Conservation (phyloP, 148 eudicot genomes). For the Camellia lanceoleosa region DNA sequence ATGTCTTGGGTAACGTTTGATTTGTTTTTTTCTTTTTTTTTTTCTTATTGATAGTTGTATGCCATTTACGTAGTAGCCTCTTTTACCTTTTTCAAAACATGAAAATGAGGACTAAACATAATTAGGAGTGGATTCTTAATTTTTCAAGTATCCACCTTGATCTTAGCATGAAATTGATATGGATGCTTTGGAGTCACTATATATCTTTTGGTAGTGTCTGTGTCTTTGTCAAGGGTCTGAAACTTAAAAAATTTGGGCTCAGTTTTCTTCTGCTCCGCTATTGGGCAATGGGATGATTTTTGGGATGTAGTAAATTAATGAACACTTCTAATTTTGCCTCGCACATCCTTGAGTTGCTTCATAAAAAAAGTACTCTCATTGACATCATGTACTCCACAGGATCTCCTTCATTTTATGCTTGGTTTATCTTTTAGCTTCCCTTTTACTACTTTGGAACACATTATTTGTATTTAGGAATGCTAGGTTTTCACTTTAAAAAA, state of each 20-base stretch:
- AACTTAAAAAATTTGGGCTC: not conserved
- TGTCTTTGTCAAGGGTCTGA: not conserved
- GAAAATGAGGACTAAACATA: not conserved
- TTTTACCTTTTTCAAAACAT: not conserved
- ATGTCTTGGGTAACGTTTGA: not conserved
- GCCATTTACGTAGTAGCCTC: not conserved
- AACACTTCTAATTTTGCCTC: not conserved
- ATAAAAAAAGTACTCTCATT: not conserved
- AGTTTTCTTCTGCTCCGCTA: not conserved
- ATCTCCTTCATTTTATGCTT: slow-evolving; percentile 2
- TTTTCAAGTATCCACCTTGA: not conserved
- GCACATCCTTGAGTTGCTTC: not conserved
- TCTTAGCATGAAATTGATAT: not conserved
- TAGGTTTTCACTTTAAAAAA: not conserved
- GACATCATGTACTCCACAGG: not conserved
- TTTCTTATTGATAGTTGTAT: not conserved
- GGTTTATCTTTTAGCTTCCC: not conserved
- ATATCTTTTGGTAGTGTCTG: not conserved
- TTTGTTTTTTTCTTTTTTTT: not conserved
- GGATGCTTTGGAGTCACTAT: not conserved
- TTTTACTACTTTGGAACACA: slow-evolving; percentile 7
- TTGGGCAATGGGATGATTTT: not conserved
- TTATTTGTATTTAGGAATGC: not conserved
- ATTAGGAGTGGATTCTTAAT: not conserved
- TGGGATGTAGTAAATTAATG: not conserved